A percentile compares a stretch with the other conserved stretches of the same genome.
Evolutionary conservation across 2,329 filamentous ascomycete genomes (phyloP).

Genomic region (Aspergillus sp.): DNA sequence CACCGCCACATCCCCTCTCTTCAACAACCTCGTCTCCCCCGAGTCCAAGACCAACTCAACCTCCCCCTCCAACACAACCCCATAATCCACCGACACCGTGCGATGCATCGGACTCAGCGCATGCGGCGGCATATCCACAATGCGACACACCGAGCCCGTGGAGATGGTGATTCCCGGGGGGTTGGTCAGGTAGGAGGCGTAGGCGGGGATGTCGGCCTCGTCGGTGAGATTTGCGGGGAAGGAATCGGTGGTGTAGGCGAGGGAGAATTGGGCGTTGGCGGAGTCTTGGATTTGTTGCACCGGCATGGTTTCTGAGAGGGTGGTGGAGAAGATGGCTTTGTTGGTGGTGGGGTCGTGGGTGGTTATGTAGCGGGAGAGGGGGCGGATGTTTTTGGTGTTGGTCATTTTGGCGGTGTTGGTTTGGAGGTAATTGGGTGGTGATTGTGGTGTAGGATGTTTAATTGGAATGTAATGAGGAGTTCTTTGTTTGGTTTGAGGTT

Average conservation of each 20-base stretch:
- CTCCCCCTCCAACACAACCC: slow-evolving; percentile 54
- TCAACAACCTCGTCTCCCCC: slow-evolving; percentile 49
- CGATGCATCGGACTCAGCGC: slow-evolving; percentile 52
- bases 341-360: slow-evolving; percentile 38
- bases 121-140: slow-evolving; percentile 48
- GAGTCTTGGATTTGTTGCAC: slow-evolving; percentile 37
- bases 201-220: slow-evolving; percentile 50
- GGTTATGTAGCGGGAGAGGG: slow-evolving; percentile 32
- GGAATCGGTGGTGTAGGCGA: slow-evolving; percentile 53
- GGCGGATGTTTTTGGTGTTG: slow-evolving; percentile 37
- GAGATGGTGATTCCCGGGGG: slow-evolving; percentile 54
- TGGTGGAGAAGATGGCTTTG: slow-evolving; percentile 37
- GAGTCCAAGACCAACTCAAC: slow-evolving; percentile 53
- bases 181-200: slow-evolving; percentile 46
- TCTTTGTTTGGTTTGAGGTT: neutral
- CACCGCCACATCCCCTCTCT: slow-evolving; percentile 55
- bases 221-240: slow-evolving; percentile 51
- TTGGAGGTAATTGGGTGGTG: neutral
- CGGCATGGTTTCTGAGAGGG: slow-evolving; percentile 25
- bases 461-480: neutral
- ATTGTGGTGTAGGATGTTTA: neutral
- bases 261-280: slow-evolving; percentile 51
- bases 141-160: slow-evolving; percentile 42
- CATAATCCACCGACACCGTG: slow-evolving; percentile 55
- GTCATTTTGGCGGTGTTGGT: slow-evolving; percentile 16